Percentiles rank a stretch among this genome's conserved stretches.
Conservation (phyloP, 768 basidiomycete genomes). For the Hydnomerulius pinastri region DNA sequence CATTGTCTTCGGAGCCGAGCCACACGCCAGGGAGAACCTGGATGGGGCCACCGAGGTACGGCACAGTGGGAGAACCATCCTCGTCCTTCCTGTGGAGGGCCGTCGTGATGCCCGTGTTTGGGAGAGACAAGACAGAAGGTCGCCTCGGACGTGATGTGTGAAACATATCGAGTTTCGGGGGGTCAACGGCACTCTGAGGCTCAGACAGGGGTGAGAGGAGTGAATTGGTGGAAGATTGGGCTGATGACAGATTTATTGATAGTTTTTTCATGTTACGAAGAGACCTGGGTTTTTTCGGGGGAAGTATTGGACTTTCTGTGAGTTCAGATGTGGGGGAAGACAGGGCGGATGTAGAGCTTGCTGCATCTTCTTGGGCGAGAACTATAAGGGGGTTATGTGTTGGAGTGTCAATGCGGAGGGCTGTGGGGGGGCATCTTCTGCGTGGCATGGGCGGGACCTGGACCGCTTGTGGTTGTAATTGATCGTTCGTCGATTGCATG, state of each 20-base stretch:
- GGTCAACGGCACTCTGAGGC: slow-evolving; percentile 34
- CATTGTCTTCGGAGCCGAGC: slow-evolving; percentile 93
- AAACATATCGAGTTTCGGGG: slow-evolving; percentile 31
- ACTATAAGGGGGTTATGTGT: slow-evolving; percentile 49
- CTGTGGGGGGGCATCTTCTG: slow-evolving; percentile 54
- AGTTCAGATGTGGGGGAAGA: slow-evolving; percentile 56
- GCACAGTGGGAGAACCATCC: slow-evolving; percentile 57
- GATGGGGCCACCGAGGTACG: slow-evolving; percentile 80
- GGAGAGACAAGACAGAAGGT: slow-evolving; percentile 74
- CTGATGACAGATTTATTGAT: slow-evolving; percentile 66
- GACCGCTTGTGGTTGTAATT: slow-evolving; percentile 29
- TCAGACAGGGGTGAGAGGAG: slow-evolving; percentile 38
- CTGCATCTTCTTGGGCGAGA: slow-evolving; percentile 44
- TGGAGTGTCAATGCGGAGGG: slow-evolving; percentile 62
- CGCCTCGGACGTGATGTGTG: slow-evolving; percentile 50
- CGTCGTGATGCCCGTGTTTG: slow-evolving; percentile 49
- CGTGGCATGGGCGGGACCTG: slow-evolving; percentile 39
- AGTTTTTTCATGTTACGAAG: slow-evolving; percentile 76
- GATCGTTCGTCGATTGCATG: slow-evolving; percentile 27
- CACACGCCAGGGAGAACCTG: slow-evolving; percentile 85
- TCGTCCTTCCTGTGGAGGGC: slow-evolving; percentile 67
- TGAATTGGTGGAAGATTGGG: slow-evolving; percentile 58
- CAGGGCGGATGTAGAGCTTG: slow-evolving; percentile 48
- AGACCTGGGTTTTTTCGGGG: slow-evolving; percentile 44
- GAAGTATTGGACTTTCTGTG: slow-evolving; percentile 45